Conservation (phyloP, 306 rosid species). For the Vigna angularis region DNA sequence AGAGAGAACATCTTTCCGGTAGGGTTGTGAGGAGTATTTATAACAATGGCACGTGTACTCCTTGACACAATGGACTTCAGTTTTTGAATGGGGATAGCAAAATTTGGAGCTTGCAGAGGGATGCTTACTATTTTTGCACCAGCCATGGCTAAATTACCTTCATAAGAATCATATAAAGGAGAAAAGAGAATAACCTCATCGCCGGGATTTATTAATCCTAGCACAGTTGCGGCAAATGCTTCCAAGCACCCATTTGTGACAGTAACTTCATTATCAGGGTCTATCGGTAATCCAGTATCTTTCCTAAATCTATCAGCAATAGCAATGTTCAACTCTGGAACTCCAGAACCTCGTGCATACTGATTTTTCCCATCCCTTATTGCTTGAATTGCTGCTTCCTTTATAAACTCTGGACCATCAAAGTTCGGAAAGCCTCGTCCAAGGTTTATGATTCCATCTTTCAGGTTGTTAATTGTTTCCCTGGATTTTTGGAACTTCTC, state of each 20-base stretch:
- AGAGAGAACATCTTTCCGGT: conserved; percentile 85
- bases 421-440: conserved; percentile 89
- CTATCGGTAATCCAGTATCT: conserved; percentile 70
- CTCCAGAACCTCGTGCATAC: conserved; percentile 78
- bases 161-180: conserved; percentile 76
- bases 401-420: conserved; percentile 44
- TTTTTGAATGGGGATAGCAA: conserved; percentile 66
- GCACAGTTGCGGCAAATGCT: conserved; percentile 84
- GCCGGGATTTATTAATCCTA: conserved; percentile 88
- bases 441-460: conserved; percentile 82
- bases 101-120: conserved; percentile 72
- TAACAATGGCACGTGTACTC: conserved; percentile 73
- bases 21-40: conserved; percentile 87
- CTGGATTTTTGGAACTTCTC: conserved; percentile 64
- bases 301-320: conserved; percentile 82
- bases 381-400: conserved; percentile 87
- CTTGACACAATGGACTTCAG: conserved; percentile 66
- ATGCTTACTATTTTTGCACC: conserved; percentile 73
- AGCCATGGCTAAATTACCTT: conserved; percentile 80
- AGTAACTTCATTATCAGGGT: conserved; percentile 79
- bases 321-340: conserved; percentile 73
- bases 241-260: conserved; percentile 88
- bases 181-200: conserved; percentile 94
- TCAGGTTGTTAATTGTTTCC: conserved; percentile 45
- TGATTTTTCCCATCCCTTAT: conserved; percentile 84